Evolutionary conservation across 306 rosid genomes (phyloP).

Genomic region (Trifolium pratense): DNA sequence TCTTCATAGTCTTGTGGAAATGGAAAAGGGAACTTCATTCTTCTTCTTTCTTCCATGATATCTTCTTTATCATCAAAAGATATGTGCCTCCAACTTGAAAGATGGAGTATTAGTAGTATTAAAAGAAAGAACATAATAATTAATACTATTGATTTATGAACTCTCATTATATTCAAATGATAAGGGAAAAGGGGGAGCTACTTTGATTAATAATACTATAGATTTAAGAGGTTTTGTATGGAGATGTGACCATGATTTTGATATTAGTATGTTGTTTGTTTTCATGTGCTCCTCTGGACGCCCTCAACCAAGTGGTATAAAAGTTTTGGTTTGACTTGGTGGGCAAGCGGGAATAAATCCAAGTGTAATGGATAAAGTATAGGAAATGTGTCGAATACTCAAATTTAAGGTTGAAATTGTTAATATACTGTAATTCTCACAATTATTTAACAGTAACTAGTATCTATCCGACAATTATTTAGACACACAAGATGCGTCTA

Average conservation of each 20-base stretch:
- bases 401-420: too few relatives aligned
- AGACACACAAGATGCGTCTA: too few relatives aligned
- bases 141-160: slow-evolving; percentile 41
- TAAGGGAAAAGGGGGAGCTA: neutral
- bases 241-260: neutral
- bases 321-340: neutral
- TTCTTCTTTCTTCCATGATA: slow-evolving; percentile 38
- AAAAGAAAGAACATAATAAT: slow-evolving; percentile 35
- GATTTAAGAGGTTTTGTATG: too few relatives aligned
- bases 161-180: slow-evolving; percentile 52
- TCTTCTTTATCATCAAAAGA: neutral
- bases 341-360: neutral
- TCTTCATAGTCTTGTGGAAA: slow-evolving; percentile 35
- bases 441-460: too few relatives aligned
- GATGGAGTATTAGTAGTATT: slow-evolving; percentile 43
- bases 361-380: neutral
- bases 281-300: neutral
- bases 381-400: too few relatives aligned
- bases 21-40: slow-evolving; percentile 38
- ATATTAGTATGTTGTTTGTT: neutral
- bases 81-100: slow-evolving; percentile 50
- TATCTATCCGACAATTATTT: too few relatives aligned
- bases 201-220: neutral
- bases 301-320: neutral
- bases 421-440: too few relatives aligned